Percentiles rank a stretch among this genome's conserved stretches.
phyloP scores from a whole-genome alignment of 345 rosid species.

The Microcos paniculata region DNA sequence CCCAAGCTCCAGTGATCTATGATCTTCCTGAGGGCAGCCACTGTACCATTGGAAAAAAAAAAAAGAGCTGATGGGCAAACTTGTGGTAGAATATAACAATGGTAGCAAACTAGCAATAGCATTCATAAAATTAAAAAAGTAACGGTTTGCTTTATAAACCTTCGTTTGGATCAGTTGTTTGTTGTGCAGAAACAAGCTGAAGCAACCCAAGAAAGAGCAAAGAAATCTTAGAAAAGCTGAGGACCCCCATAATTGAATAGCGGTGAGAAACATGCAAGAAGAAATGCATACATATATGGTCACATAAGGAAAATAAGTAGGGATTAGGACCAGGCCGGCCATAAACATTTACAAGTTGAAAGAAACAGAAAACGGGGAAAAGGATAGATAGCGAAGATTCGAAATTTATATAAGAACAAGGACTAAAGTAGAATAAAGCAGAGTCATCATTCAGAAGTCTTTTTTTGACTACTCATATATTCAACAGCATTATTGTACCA shows the following conservation, averaged over 20 bases:
- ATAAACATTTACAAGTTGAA: not conserved
- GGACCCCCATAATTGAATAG: slow-evolving; percentile 29
- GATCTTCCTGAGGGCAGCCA: slow-evolving; percentile 43
- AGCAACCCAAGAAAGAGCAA: slow-evolving; percentile 25
- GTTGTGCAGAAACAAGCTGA: slow-evolving; percentile 44
- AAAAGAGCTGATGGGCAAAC: not conserved
- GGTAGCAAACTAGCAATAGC: not conserved
- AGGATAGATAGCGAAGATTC: slow-evolving; percentile 21
- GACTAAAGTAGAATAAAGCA: slow-evolving; percentile 1
- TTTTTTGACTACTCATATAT: not conserved
- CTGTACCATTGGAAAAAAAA: slow-evolving; percentile 28
- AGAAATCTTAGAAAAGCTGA: slow-evolving; percentile 26
- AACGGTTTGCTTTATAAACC: slow-evolving; percentile 25
- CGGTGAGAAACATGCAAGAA: not conserved
- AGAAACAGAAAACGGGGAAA: not conserved
- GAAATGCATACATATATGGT: not conserved
- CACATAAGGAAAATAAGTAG: not conserved
- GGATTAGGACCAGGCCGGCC: slow-evolving; percentile 9
- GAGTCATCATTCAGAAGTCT: not conserved
- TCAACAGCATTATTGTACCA: not conserved
- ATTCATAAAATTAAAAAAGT: not conserved
- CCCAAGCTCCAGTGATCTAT: slow-evolving; percentile 49
- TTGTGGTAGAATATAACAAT: not conserved
- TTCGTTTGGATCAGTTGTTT: slow-evolving; percentile 41
- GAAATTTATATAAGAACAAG: slow-evolving; percentile 1